Evolutionary conservation across 225 moss, liverwort and hornwort genomes (phyloP), one percentile per base, ranked within the genome.

Genomic region (Polytrichum commune): DNA sequence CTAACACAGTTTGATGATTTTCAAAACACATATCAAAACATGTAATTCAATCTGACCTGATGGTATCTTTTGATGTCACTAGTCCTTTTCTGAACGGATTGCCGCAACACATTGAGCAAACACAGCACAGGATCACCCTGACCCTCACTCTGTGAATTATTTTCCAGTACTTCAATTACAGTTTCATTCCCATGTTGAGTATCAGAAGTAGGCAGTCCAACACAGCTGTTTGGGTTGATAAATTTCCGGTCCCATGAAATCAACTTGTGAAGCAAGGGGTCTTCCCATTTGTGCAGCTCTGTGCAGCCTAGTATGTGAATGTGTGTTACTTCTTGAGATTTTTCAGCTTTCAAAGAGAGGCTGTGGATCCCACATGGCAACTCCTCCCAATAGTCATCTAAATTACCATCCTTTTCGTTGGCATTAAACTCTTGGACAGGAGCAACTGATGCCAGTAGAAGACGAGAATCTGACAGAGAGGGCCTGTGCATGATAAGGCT

Each of bases 401-500:
- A 46, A 46, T 46, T 46, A 62, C 65, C 76, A 5, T 69, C 55
- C 24, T 29, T 53, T 30, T 67, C 76, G 72, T 61, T 32, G 46
- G 53, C 56, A 74, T 33, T 2, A 46, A 53, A 62, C 22, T 29
- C 65, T 73, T 67, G 55, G 55, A 67, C 76, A 72, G 92, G 85
- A 57, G 93, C 89, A 79, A 93, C 95, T 63, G 97, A 98, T 28
- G 88, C 71, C 38, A 98, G 83, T 28, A 95, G 73, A 60, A 98
- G 78, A 71, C 95, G 95, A 67, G 87, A 66, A 85, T 98, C 97
- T 69, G 72, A 78, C 16, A 8, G 53, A 26, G 97, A 91, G 24
- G 95, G 88, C 58, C 71, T 83, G 68, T 91, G 97, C 80, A 93
- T 74, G 55, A 98, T 75, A 65, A 98, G 90, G 77, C 98, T 98